A percentile compares a stretch with the other conserved stretches of the same genome.
Evolutionary conservation across 2,329 filamentous ascomycete genomes (phyloP).

Genomic region (Botrytis deweyae): DNA sequence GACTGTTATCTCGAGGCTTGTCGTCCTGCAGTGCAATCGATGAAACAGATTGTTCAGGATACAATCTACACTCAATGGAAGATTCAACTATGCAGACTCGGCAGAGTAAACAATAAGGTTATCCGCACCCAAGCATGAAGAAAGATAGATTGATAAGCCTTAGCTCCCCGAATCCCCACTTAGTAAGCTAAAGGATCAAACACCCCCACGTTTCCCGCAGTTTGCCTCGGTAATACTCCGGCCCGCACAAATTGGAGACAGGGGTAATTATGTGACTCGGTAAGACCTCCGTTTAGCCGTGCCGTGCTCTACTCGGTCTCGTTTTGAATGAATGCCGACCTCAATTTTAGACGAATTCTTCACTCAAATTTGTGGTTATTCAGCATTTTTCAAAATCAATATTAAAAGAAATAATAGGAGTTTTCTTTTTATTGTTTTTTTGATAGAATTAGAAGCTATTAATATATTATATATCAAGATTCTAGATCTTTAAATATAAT

Average conservation of each 20-base stretch:
- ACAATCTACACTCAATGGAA: neutral
- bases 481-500: too few species aligned
- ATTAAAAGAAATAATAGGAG: too few species aligned
- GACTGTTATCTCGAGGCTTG: neutral
- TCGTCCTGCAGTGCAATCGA: neutral
- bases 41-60: neutral
- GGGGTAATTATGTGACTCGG: neutral
- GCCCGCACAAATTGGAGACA: neutral
- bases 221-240: constrained; percentile 4
- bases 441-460: too few species aligned
- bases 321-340: too few species aligned
- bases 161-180: neutral
- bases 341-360: too few species aligned
- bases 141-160: neutral
- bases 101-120: neutral
- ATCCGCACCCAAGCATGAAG: neutral
- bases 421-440: too few species aligned
- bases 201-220: neutral
- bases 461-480: too few species aligned
- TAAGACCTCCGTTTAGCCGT: neutral
- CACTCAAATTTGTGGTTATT: too few species aligned
- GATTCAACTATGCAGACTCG: neutral
- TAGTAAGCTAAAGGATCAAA: neutral
- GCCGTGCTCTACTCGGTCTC: neutral
- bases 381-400: too few species aligned